Percentiles rank a stretch among this genome's conserved stretches.
Evolutionary conservation across 2,329 filamentous ascomycete species (phyloP).

Genomic region (Alternaria arbusti): DNA sequence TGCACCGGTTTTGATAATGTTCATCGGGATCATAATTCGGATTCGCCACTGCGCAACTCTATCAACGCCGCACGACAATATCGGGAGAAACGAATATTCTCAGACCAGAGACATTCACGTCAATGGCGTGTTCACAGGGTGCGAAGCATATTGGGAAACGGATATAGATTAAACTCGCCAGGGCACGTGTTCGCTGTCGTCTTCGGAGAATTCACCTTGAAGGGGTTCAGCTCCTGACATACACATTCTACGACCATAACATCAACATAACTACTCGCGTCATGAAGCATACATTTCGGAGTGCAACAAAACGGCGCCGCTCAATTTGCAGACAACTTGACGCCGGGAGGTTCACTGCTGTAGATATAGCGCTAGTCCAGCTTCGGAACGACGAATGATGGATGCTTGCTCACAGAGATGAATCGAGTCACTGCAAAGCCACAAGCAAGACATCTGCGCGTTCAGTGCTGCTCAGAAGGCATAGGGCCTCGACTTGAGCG

Average conservation of each 20-base stretch:
- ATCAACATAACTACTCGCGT: background rate
- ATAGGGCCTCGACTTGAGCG: background rate
- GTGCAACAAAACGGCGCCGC: constrained; percentile 1
- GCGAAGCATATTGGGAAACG: background rate
- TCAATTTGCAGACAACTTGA: background rate
- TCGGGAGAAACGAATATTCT: background rate
- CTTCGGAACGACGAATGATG: background rate
- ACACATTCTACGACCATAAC: background rate
- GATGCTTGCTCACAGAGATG: background rate
- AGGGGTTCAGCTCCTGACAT: background rate
- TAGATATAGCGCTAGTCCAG: background rate
- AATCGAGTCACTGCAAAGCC: background rate
- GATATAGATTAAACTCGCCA: background rate
- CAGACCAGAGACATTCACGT: background rate
- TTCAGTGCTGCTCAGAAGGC: background rate
- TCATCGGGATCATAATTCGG: too few species aligned
- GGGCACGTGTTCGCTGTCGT: accelerated
- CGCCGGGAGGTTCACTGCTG: background rate
- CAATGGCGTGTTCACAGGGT: background rate
- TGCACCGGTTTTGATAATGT: background rate
- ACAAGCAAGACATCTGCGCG: background rate
- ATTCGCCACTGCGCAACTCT: background rate
- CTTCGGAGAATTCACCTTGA: background rate
- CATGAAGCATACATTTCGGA: background rate
- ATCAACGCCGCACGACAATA: background rate